Conservation (phyloP, 805 yeast species). For the Brettanomyces custersianus region DNA sequence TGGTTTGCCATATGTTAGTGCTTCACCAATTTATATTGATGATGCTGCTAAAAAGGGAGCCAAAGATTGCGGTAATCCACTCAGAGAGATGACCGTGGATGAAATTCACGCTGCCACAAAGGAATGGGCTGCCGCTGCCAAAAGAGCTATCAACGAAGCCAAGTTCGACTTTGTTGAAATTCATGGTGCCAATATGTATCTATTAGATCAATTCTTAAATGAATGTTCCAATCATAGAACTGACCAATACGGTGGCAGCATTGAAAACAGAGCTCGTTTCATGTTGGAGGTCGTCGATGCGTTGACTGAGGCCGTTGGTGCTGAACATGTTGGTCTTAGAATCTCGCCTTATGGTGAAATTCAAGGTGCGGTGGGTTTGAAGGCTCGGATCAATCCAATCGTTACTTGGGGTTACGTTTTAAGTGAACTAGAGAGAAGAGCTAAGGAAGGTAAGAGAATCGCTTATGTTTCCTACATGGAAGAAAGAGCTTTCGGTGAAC, state of each 20-base stretch:
- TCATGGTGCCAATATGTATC: conserved; percentile 33
- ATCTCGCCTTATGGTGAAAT: conserved; percentile 37
- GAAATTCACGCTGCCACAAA: conserved; percentile 33
- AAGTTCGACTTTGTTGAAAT: conserved; percentile 35
- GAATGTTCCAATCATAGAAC: conserved; percentile 27
- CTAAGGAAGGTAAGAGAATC: conserved; percentile 19
- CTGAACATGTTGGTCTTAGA: conserved; percentile 38
- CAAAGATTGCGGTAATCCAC: conserved; percentile 30
- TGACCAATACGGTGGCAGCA: conserved; percentile 35
- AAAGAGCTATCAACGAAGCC: conserved; percentile 27
- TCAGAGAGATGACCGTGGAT: conserved; percentile 33
- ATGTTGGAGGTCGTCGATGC: conserved; percentile 42
- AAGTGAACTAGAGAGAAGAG: conserved; percentile 31
- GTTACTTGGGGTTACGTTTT: conserved; percentile 31
- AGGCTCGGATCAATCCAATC: conserved; percentile 6
- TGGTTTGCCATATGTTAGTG: conserved; percentile 26
- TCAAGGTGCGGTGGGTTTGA: conserved; percentile 30
- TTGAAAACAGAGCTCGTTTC: conserved; percentile 33
- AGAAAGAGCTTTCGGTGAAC: conserved; percentile 20
- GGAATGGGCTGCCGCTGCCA: conserved; percentile 38
- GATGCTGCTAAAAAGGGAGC: conserved; percentile 29
- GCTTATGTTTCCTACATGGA: conserved; percentile 23
- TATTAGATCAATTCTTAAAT: conserved; percentile 32
- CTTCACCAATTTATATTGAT: conserved; percentile 32
- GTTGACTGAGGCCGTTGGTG: conserved; percentile 42